These are phyloP conservation scores for Botrytis deweyae DNA, from an alignment of 2,329 filamentous ascomycete species.

Conservation along the genomic window DNA sequence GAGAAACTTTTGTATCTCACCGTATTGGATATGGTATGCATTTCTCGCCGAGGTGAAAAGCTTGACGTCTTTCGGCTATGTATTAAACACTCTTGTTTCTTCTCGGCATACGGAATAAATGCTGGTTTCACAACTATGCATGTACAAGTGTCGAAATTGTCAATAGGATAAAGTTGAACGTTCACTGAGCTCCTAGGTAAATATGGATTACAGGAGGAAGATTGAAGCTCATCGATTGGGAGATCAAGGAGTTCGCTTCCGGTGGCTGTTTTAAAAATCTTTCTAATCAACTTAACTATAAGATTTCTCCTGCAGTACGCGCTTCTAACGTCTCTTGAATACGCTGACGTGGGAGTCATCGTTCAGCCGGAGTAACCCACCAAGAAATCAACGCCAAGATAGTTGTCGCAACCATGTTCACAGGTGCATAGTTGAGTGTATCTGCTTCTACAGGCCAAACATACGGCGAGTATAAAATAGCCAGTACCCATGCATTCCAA, in stretches of 20 bases:
- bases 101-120: too few species aligned
- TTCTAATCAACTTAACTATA: too few species aligned
- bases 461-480: slow-evolving; percentile 22
- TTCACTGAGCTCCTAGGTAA: too few species aligned
- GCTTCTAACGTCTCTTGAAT: neutral
- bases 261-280: too few species aligned
- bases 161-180: too few species aligned
- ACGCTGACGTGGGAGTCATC: slow-evolving; percentile 14
- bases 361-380: slow-evolving; percentile 17
- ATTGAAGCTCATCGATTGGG: too few species aligned
- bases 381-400: slow-evolving; percentile 22
- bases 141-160: too few species aligned
- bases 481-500: slow-evolving; percentile 25
- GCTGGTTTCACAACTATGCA: too few species aligned
- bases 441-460: slow-evolving; percentile 7
- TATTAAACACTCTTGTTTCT: too few species aligned
- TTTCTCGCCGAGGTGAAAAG: neutral
- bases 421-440: slow-evolving; percentile 20
- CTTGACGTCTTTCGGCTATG: too few species aligned
- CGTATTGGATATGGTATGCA: neutral
- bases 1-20: neutral
- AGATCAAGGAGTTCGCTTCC: too few species aligned
- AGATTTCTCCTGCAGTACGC: neutral
- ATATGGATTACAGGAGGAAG: too few species aligned
- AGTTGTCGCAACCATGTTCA: slow-evolving; percentile 26